Base-by-base conservation (phyloP, 352 stramenopile species). In the Phytophthora sp. region DNA sequence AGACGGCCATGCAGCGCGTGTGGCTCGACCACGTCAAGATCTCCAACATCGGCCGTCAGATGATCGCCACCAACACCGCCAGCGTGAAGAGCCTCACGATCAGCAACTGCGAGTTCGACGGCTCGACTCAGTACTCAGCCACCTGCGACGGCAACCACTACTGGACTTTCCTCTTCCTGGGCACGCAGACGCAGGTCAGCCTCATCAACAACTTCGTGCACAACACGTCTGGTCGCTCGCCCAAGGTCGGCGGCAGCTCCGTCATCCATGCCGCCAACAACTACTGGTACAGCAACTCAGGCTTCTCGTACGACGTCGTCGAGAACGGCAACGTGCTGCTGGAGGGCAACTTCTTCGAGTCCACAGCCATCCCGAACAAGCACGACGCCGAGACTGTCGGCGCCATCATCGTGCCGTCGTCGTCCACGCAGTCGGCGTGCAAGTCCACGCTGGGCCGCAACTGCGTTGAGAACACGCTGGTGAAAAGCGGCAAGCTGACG, bases 11-110 rank as follows among this genome's bases (percentile, higher is more conserved):
- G n/a, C n/a, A 77, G 48, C 66, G 69, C 23, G 57, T 79, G 24
- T 87, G 74, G 77, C 49, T 87, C 23, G 75, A 87, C 41, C 77
- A n/a, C n/a, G n/a, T n/a, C n/a, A n/a, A n/a, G n/a, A n/a, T n/a
- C n/a, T n/a, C n/a, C n/a, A n/a, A n/a, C n/a, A n/a, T n/a, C n/a
- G n/a, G n/a, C n/a, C n/a, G n/a, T n/a, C n/a, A n/a, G n/a, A n/a
- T n/a, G n/a, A 87, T 83, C 24, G 62, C 53, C 5, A 77, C 56
- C 21, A 58, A 67, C 45, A 43, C 46, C 11, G 68, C 62, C 20
- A 60, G 73, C 13, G 69, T 74, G 1, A 64, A 67, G 17, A 77
- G 66, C 27, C 24, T 81, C n/a, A 86, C 76, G 6, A 76, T 86
- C 60, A 81, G 67, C 15, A 81, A 82, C 58, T 77, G 41, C 12